These are phyloP conservation scores for Cucurbita argyrosperma DNA, from an alignment of 306 rosid species.

Conservation along the genomic window DNA sequence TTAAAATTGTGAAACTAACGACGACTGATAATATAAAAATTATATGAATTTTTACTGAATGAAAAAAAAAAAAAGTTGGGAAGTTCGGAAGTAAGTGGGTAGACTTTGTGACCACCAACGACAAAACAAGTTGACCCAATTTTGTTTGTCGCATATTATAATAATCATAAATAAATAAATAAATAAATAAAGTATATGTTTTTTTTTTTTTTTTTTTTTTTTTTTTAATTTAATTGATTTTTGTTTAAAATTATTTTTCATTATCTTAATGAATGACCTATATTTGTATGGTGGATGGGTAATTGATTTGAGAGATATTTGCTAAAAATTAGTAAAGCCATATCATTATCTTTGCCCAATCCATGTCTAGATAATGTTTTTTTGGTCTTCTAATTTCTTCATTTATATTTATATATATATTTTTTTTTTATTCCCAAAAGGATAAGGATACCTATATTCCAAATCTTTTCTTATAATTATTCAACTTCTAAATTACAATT, in stretches of 20 bases:
- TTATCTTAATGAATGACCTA: background rate
- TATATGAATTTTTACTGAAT: too few species aligned
- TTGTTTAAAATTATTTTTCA: background rate
- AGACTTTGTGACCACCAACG: background rate
- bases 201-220: too few species aligned
- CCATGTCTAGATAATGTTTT: background rate
- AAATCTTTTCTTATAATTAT: too few species aligned
- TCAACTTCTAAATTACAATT: too few species aligned
- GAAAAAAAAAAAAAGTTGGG: background rate
- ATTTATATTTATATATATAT: too few species aligned
- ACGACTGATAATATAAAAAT: too few species aligned
- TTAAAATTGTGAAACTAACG: too few species aligned
- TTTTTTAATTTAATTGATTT: too few species aligned
- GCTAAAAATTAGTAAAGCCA: background rate
- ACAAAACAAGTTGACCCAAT: slow-evolving; percentile 5
- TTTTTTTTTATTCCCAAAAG: too few species aligned
- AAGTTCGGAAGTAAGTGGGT: background rate
- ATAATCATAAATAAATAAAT: background rate
- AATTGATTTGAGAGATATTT: background rate
- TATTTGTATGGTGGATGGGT: background rate
- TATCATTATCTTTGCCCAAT: background rate
- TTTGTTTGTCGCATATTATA: background rate
- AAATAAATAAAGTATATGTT: background rate
- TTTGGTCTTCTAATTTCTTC: too few species aligned
- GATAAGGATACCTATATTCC: too few species aligned